A percentile compares a stretch with the other conserved stretches of the same genome.
Evolutionary conservation across 306 rosid species (phyloP).

Genomic region (Leucaena leucocephala): DNA sequence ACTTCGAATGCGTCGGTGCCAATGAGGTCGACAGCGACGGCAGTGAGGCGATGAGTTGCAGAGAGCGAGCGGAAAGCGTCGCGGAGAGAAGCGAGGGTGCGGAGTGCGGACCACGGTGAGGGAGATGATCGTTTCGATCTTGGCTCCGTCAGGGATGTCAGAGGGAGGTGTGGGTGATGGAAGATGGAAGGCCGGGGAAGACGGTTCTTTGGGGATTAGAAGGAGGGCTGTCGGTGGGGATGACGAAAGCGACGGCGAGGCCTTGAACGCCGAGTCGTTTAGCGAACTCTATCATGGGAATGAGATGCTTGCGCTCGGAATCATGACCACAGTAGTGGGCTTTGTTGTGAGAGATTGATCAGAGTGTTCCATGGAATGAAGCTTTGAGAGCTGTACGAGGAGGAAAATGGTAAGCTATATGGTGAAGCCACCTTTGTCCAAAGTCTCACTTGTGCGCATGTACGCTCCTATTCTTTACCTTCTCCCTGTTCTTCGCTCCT

Average conservation of each 20-base stretch:
- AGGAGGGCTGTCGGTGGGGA: constrained; percentile 61
- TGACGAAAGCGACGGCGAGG: constrained; percentile 49
- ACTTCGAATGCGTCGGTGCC: constrained; percentile 59
- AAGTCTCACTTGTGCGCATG: no score
- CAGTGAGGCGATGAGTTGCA: constrained; percentile 9
- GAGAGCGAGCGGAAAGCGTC: constrained; percentile 10
- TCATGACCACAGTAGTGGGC: constrained; percentile 45
- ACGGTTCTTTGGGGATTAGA: constrained; percentile 50
- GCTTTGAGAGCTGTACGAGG: no score
- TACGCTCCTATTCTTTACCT: no score
- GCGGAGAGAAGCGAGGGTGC: constrained; percentile 41
- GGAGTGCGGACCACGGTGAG: constrained; percentile 37
- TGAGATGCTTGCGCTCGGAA: constrained; percentile 71
- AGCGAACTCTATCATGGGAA: constrained; percentile 70
- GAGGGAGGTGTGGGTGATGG: constrained; percentile 43
- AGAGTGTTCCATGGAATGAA: constrained; percentile 28
- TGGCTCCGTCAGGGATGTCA: constrained; percentile 10
- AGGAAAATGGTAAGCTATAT: no score
- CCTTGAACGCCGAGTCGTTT: constrained; percentile 46
- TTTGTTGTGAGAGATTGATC: constrained; percentile 9
- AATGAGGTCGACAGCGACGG: constrained; percentile 57
- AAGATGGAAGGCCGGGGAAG: constrained; percentile 37
- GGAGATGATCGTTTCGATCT: constrained; percentile 35
- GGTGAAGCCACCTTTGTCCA: no score
- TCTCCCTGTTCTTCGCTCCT: no score